Evolutionary conservation across 1,284 basidiomycete species (phyloP), one percentile per base, ranked within the genome.

Genomic region (Cutaneotrichosporon sp.): DNA sequence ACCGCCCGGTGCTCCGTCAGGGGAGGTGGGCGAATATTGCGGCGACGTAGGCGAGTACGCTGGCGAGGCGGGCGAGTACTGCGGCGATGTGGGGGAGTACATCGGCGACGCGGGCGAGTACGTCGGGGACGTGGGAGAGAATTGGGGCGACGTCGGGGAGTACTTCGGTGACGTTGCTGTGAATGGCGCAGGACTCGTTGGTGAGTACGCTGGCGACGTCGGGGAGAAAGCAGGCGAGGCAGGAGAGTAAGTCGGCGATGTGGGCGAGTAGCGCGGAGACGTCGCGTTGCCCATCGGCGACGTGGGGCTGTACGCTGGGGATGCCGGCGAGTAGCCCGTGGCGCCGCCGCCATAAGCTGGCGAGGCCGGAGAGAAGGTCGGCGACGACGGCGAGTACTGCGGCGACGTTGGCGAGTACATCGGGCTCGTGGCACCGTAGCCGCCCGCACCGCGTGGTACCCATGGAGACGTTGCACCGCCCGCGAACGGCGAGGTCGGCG

Each of bases 331-430:
- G 66, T 75, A 79, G 21, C 65, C 70, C 0, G 77, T 76, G 7
- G 72, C 74, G 10, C 74, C 70, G 51, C 71, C 63, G 62, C 64
- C 85, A 87, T 83, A 88, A 83, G 89, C 90, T 34, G 91, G 90
- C 56, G 90, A 91, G 75, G 92, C 88, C 86, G 80, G 77, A 9
- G 71, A 74, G 72, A 92, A 94, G 0, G 89, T 89, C 9, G 91
- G 91, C 0, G 90, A 91, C 87, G 91, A 90, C 0, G 91, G 91
- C 2, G 90, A 92, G 83, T 91, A 94, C 16, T 89, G 89, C 0
- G 90, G 91, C 1, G 89, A 91, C 0, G 90, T 90, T 0, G 90
- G 90, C 2, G 90, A 91, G 79, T 92, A 93, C 30, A 87, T 84
- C 32, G 92, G 92, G 16, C 76, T 77, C 2, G 80, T 74, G 11